phyloP scores from a whole-genome alignment of 2,329 filamentous ascomycete species.

The Alternaria sp. region DNA sequence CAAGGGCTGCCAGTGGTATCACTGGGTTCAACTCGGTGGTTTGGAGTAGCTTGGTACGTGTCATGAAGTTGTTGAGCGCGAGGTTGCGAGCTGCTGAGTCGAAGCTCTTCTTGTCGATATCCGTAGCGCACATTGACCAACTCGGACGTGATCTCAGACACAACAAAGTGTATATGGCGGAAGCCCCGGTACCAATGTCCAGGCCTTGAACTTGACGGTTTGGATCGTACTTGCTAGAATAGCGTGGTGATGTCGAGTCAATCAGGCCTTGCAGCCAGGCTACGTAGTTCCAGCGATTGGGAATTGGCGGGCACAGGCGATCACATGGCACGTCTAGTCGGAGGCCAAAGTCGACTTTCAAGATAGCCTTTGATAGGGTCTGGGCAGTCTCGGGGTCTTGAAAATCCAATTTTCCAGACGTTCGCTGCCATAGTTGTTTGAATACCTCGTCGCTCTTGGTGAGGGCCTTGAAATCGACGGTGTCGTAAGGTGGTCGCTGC shows the following conservation, averaged over 20 bases:
- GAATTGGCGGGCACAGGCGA: slow-evolving; percentile 83
- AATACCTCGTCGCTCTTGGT: slow-evolving; percentile 66
- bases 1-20: slow-evolving; percentile 66
- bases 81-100: slow-evolving; percentile 72
- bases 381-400: slow-evolving; percentile 76
- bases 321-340: slow-evolving; percentile 74
- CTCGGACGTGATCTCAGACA: slow-evolving; percentile 69
- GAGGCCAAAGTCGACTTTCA: slow-evolving; percentile 77
- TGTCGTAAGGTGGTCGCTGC: slow-evolving; percentile 55
- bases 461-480: slow-evolving; percentile 68
- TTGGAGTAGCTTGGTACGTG: slow-evolving; percentile 68
- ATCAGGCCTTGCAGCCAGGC: slow-evolving; percentile 85
- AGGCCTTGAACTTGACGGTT: slow-evolving; percentile 69
- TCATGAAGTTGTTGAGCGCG: slow-evolving; percentile 66
- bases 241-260: slow-evolving; percentile 66
- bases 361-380: slow-evolving; percentile 77
- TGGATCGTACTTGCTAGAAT: slow-evolving; percentile 54
- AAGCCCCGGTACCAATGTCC: slow-evolving; percentile 90
- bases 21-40: slow-evolving; percentile 61
- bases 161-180: slow-evolving; percentile 87
- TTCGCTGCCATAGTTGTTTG: slow-evolving; percentile 55
- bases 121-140: slow-evolving; percentile 66
- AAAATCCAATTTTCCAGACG: slow-evolving; percentile 75
- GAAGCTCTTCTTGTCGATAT: slow-evolving; percentile 77
- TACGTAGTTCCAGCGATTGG: slow-evolving; percentile 81